Evolutionary conservation across 2,329 filamentous ascomycete species (phyloP), one percentile per base, ranked within the genome.

Genomic region (Verticillium longisporum): DNA sequence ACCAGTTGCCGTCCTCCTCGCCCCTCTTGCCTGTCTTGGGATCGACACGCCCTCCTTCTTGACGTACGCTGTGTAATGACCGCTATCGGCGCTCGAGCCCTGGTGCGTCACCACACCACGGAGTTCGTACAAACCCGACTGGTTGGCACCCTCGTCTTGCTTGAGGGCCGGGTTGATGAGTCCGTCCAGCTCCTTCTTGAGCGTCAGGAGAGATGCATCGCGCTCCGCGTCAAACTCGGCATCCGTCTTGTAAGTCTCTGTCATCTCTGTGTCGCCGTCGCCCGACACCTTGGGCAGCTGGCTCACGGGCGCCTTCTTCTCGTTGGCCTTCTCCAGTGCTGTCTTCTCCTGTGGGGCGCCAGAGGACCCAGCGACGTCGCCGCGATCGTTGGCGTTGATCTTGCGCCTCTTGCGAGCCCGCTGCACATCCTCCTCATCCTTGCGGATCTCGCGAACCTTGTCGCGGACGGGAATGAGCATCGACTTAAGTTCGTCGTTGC

Each of bases 31-130:
- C 92, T 21, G 88, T 91, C 70, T 87, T 86, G 15, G 88, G 82
- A 68, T 96, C 90, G 61, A 91, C 77, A 10, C 80, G 77, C 85
- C 88, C 63, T 88, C 82, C 83, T 99, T 97, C 83, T 98, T 99
- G 68, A 99, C 91, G 73, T 97, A 99, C 0, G 93, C 89, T 4
- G 96, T 99, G 80, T 99, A 99, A 77, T 99, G 95, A 7, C 95
- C 95, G 69, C 94, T 97, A 76, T 99, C 95, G 21, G 95, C 95
- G 72, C 92, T 96, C 62, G 93, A 91, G 64, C 95, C 95, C 76
- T 99, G 95, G 75, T 99, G 95, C 34, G 96, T 97, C 62, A 99
- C 91, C 5, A 99, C 89, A 56, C 91, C 95, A 32, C 94, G 87
- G 55, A 99, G 85, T 77, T 99, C 94, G 75, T 98, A 99, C 37